phyloP scores from a whole-genome alignment of 768 basidiomycete genomes.

The Xerocomus brunneocitrinus region DNA sequence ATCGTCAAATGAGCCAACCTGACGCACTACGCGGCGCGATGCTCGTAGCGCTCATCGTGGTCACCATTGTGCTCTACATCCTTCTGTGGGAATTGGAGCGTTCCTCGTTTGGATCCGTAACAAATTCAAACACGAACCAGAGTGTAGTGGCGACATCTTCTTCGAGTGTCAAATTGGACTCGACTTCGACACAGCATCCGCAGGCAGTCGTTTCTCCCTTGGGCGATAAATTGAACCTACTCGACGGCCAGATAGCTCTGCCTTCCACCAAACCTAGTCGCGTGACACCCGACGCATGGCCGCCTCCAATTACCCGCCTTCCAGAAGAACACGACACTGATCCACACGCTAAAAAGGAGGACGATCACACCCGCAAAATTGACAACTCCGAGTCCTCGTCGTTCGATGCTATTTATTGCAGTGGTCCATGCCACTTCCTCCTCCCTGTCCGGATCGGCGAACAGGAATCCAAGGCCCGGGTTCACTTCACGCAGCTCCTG shows the following conservation, averaged over 20 bases:
- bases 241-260: neutral
- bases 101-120: slow-evolving; percentile 3
- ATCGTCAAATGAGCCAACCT: neutral
- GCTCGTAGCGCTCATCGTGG: slow-evolving; percentile 14
- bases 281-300: slow-evolving; percentile 19
- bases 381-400: neutral
- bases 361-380: neutral
- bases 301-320: slow-evolving; percentile 33
- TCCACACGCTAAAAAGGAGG: neutral
- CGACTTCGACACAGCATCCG: neutral
- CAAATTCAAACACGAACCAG: neutral
- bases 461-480: slow-evolving; percentile 55
- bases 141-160: neutral
- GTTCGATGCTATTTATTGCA: slow-evolving; percentile 24
- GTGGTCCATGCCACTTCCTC: slow-evolving; percentile 40
- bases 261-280: neutral
- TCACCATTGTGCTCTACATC: slow-evolving; percentile 23
- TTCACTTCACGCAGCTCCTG: slow-evolving; percentile 50
- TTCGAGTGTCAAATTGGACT: neutral
- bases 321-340: slow-evolving; percentile 22
- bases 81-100: slow-evolving; percentile 16
- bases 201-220: neutral
- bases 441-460: slow-evolving; percentile 48
- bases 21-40: slow-evolving; percentile 12
- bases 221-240: neutral